Percentiles rank a stretch among this genome's conserved stretches.
Conservation (phyloP, 352 stramenopile species). For the Phytophthora quininea region DNA sequence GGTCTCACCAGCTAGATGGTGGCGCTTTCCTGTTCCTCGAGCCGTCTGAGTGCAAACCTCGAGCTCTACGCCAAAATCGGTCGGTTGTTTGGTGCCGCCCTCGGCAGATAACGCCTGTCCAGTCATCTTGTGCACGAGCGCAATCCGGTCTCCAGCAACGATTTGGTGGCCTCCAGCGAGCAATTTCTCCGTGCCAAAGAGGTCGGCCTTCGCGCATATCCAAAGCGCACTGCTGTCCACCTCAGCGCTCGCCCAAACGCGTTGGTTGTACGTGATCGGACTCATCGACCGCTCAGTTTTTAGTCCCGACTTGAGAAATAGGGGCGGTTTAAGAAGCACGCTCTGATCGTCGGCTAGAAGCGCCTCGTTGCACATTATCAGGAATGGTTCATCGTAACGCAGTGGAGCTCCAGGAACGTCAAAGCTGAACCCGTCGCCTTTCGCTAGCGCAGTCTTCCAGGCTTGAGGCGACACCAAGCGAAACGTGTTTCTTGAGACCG, state of each 20-base stretch:
- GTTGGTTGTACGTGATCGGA: slow-evolving; percentile 87
- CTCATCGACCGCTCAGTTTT: slow-evolving; percentile 88
- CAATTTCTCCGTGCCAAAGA: slow-evolving; percentile 68
- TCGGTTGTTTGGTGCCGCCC: slow-evolving; percentile 65
- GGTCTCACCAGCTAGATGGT: slow-evolving; percentile 71
- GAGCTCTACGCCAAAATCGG: slow-evolving; percentile 83
- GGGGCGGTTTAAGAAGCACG: slow-evolving; percentile 66
- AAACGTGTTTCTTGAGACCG: slow-evolving; percentile 70
- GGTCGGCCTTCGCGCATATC: slow-evolving; percentile 67
- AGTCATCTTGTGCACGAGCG: slow-evolving; percentile 88
- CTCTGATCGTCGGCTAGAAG: slow-evolving; percentile 81
- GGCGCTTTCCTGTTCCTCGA: slow-evolving; percentile 63
- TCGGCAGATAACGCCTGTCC: slow-evolving; percentile 64
- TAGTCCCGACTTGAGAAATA: slow-evolving; percentile 84
- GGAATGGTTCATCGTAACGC: slow-evolving; percentile 79
- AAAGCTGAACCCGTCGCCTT: slow-evolving; percentile 28
- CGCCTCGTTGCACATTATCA: slow-evolving; percentile 82
- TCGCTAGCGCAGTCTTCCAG: slow-evolving; percentile 32
- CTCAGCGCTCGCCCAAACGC: slow-evolving; percentile 68
- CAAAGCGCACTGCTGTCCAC: slow-evolving; percentile 77
- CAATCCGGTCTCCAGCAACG: slow-evolving; percentile 49
- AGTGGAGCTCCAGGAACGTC: slow-evolving; percentile 38
- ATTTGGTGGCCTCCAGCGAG: slow-evolving; percentile 62
- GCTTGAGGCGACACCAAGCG: slow-evolving; percentile 65
- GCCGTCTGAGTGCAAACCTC: slow-evolving; percentile 59